Base-by-base conservation (phyloP, 2,329 filamentous ascomycete genomes). In the Sporothrix pallida region DNA sequence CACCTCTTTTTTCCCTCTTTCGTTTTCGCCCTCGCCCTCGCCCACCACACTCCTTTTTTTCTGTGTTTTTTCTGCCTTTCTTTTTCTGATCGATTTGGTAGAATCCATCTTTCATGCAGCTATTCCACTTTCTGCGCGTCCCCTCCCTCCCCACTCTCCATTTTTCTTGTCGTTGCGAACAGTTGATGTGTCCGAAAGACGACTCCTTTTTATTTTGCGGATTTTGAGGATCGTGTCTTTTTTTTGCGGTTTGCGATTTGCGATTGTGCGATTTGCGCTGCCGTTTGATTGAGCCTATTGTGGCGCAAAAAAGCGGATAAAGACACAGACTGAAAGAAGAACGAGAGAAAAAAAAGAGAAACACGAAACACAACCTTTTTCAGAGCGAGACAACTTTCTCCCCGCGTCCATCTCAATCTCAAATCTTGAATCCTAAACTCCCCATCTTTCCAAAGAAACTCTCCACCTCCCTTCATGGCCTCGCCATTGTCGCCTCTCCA, bases 401-500 rank as follows among this genome's bases (percentile, higher is more conserved):
- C 15, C 48, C n/a, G n/a, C 42, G 42, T 44, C n/a, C 42, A 65
- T 65, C 62, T 26, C 37, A 26, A 65, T 65, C 42, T 48, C 62
- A 42, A 42, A 20, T 54, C 52, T 54, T 54, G 31, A 37, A 37
- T 37, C 31, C 31, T 54, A n/a, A 15, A 52, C 52, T 54, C n/a
- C 52, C n/a, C 13, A 17, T 37, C 31, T 37, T 37, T 37, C 31
- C 31, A 37, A 37, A 37, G 17, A 15, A 13, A 60, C 12, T 62
- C 65, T 31, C 54, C 50, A 37, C 20, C 62, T 48, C 50, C 31
- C 31, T 37, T 67, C 73, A 84, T 83, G 82, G 80, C 82, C 76
- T 81, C 81, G 78, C 83, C 84, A 69, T 78, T 85, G 74, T 82
- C 81, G 75, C 82, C 82, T 73, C 80, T 80, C 67, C 79, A 79